Conservation (phyloP, 305 asterid species). For the Plantago coronopus region DNA sequence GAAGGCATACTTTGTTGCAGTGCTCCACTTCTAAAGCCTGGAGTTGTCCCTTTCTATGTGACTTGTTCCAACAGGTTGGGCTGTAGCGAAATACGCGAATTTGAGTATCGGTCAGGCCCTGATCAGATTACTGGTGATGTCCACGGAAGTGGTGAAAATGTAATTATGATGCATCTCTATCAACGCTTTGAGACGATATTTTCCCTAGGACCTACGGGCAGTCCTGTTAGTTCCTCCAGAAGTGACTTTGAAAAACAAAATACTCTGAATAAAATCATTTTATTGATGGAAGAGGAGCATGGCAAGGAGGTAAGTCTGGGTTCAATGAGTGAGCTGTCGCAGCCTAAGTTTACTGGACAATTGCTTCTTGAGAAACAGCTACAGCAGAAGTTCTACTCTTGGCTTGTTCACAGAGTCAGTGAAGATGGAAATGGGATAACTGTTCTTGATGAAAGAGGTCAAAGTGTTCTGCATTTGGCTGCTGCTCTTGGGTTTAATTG, state of each 20-base stretch:
- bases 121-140: slow-evolving; percentile 30
- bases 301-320: slow-evolving; percentile 35
- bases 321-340: slow-evolving; percentile 33
- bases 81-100: slow-evolving; percentile 89
- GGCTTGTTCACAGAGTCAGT: slow-evolving; percentile 61
- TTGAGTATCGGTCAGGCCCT: slow-evolving; percentile 57
- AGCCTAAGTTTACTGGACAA: slow-evolving; percentile 35
- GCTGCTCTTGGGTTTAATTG: slow-evolving; percentile 93
- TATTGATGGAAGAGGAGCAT: slow-evolving; percentile 57
- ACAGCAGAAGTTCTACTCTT: slow-evolving; percentile 58
- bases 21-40: slow-evolving; percentile 73
- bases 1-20: slow-evolving; percentile 70
- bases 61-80: slow-evolving; percentile 85
- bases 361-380: slow-evolving; percentile 49
- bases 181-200: slow-evolving; percentile 60
- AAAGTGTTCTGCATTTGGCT: slow-evolving; percentile 85
- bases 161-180: slow-evolving; percentile 44
- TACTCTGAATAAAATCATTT: slow-evolving; percentile 40
- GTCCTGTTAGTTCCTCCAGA: slow-evolving; percentile 31
- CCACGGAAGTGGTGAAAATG: slow-evolving; percentile 34
- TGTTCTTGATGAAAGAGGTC: slow-evolving; percentile 68
- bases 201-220: slow-evolving; percentile 32
- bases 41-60: slow-evolving; percentile 69
- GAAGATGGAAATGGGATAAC: slow-evolving; percentile 62
- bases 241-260: slow-evolving; percentile 37